A percentile compares a stretch with the other conserved stretches of the same genome.
These are phyloP conservation scores for Tremellales sp. DNA, from an alignment of 1,284 basidiomycete genomes.

Conservation along the genomic window DNA sequence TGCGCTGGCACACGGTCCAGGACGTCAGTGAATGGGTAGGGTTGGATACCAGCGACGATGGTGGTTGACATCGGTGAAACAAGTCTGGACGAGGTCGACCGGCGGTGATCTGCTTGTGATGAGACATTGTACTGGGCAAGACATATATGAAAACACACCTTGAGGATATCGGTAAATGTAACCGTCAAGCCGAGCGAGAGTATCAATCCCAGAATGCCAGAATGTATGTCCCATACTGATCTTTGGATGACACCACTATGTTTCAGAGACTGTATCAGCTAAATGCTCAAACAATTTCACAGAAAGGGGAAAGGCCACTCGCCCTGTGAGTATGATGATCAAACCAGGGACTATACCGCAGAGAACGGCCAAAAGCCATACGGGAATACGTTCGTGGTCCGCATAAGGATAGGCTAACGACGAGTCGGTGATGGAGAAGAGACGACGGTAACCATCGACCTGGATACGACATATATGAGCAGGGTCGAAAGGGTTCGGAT, in stretches of 20 bases:
- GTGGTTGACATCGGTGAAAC: conserved; percentile 76
- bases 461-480: conserved; percentile 3
- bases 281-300: background rate
- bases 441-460: conserved; percentile 74
- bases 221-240: conserved; percentile 86
- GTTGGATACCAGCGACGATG: conserved; percentile 57
- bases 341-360: conserved; percentile 64
- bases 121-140: background rate
- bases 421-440: conserved; percentile 75
- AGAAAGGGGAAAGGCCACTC: conserved; percentile 10
- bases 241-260: conserved; percentile 55
- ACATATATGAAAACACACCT: conserved; percentile 46
- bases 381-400: conserved; percentile 77
- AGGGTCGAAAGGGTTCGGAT: background rate
- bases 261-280: too few species aligned
- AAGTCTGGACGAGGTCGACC: conserved; percentile 86
- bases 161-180: conserved; percentile 76
- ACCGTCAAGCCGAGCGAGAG: conserved; percentile 44
- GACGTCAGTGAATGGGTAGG: conserved; percentile 70
- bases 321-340: conserved; percentile 65
- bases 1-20: conserved; percentile 72
- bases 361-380: conserved; percentile 64
- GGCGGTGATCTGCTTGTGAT: conserved; percentile 53
- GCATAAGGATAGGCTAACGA: conserved; percentile 67
- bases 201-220: conserved; percentile 62